Evolutionary conservation across 164 flowering plant genomes (phyloP).

Genomic region (Echeveria elegans): DNA sequence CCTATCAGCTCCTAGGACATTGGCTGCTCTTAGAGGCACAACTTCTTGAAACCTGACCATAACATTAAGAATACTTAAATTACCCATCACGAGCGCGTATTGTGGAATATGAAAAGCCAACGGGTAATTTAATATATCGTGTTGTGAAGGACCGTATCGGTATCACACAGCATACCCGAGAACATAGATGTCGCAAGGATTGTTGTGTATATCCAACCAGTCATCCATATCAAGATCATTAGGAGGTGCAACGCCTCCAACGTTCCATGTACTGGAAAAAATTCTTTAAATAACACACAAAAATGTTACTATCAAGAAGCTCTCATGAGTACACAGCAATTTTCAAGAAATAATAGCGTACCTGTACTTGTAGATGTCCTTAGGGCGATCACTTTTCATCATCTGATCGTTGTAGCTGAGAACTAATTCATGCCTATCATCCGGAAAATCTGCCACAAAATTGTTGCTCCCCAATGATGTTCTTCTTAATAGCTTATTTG

Average conservation of each 20-base stretch:
- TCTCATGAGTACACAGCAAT: background rate
- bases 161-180: slow-evolving; percentile 43
- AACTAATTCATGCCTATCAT: slow-evolving; percentile 1
- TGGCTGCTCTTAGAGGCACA: slow-evolving; percentile 53
- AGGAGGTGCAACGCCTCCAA: slow-evolving; percentile 34
- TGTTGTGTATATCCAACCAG: slow-evolving; percentile 18
- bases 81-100: background rate
- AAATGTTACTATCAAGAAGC: background rate
- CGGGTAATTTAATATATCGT: background rate
- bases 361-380: slow-evolving; percentile 32
- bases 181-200: slow-evolving; percentile 36
- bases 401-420: background rate
- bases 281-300: slow-evolving; percentile 19
- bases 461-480: slow-evolving; percentile 38
- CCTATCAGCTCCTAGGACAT: slow-evolving; percentile 50
- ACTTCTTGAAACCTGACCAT: slow-evolving; percentile 67
- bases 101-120: background rate
- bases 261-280: slow-evolving; percentile 55
- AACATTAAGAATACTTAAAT: background rate
- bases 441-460: slow-evolving; percentile 39
- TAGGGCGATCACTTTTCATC: slow-evolving; percentile 13
- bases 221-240: slow-evolving; percentile 26
- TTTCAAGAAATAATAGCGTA: slow-evolving; percentile 15
- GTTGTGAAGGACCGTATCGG: background rate
- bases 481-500: slow-evolving; percentile 39